These are phyloP conservation scores for Fusarium gaditjirri DNA, from an alignment of 2,329 filamentous ascomycete species.

Conservation along the genomic window DNA sequence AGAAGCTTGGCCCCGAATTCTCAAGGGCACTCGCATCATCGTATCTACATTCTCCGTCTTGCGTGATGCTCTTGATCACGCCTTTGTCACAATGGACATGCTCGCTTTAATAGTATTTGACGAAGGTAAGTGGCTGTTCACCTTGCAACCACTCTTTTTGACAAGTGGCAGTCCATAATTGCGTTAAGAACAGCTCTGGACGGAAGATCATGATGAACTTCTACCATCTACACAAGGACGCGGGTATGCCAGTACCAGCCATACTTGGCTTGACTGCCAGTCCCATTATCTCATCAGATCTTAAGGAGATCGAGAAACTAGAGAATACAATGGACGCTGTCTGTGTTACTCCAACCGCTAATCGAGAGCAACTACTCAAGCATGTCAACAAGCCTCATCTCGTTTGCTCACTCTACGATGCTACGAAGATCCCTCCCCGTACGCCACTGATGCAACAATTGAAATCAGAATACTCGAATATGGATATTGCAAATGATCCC, in stretches of 20 bases:
- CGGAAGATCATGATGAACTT: slow-evolving; percentile 78
- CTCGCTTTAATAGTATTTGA: slow-evolving; percentile 82
- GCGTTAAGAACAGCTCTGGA: slow-evolving; percentile 69
- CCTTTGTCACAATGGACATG: slow-evolving; percentile 72
- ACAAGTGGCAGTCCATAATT: slow-evolving; percentile 74
- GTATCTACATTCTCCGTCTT: slow-evolving; percentile 82
- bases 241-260: slow-evolving; percentile 61
- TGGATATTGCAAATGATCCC: slow-evolving; percentile 72
- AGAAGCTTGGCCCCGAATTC: slow-evolving; percentile 72
- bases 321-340: slow-evolving; percentile 77
- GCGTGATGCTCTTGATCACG: slow-evolving; percentile 77
- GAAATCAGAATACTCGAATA: slow-evolving; percentile 48
- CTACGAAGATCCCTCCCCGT: slow-evolving; percentile 3
- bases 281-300: slow-evolving; percentile 71
- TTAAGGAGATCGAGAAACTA: slow-evolving; percentile 66
- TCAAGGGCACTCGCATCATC: slow-evolving; percentile 75
- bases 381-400: slow-evolving; percentile 75
- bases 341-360: slow-evolving; percentile 73
- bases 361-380: slow-evolving; percentile 75
- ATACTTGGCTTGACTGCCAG: slow-evolving; percentile 86
- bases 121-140: slow-evolving; percentile 68
- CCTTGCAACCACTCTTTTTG: not conserved
- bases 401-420: slow-evolving; percentile 48
- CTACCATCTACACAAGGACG: slow-evolving; percentile 65
- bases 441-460: slow-evolving; percentile 59